Conservation (phyloP, 345 rosid species). For the Carallia pectinifolia region DNA sequence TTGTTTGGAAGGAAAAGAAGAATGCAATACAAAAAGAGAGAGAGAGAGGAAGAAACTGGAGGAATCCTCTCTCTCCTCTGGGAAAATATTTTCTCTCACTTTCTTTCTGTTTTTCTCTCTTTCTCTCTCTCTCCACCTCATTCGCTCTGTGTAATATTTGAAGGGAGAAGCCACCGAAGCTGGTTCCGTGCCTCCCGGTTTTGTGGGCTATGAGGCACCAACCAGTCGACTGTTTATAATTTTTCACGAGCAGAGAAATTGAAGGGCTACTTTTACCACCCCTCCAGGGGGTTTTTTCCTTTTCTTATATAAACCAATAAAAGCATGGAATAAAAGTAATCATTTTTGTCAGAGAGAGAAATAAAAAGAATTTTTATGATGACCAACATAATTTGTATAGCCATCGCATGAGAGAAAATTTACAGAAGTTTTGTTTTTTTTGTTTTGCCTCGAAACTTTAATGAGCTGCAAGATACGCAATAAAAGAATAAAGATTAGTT, state of each 20-base stretch:
- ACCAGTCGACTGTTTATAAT: constrained; percentile 24
- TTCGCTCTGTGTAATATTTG: constrained; percentile 26
- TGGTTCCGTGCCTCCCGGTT: constrained; percentile 62
- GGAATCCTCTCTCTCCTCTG: neutral
- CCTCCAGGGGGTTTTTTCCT: neutral
- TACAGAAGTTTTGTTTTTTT: no score
- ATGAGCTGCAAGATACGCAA: no score
- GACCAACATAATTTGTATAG: no score
- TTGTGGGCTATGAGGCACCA: constrained; percentile 1
- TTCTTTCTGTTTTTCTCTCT: constrained; percentile 30
- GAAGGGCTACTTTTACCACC: constrained; percentile 36
- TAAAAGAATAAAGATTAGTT: no score
- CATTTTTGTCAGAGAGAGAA: neutral
- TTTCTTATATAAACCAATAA: neutral
- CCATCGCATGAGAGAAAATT: no score
- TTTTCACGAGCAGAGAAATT: constrained; percentile 15
- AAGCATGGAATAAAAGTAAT: neutral
- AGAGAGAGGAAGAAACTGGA: constrained; percentile 18
- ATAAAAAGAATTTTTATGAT: neutral
- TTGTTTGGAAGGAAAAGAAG: neutral
- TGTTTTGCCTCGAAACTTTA: no score
- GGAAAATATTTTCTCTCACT: constrained; percentile 31
- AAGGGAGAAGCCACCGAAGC: constrained; percentile 56
- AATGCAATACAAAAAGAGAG: constrained; percentile 9
- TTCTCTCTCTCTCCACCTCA: constrained; percentile 15